phyloP scores from a whole-genome alignment of 2,329 filamentous ascomycete genomes.

The Fusarium guadeloupense region DNA sequence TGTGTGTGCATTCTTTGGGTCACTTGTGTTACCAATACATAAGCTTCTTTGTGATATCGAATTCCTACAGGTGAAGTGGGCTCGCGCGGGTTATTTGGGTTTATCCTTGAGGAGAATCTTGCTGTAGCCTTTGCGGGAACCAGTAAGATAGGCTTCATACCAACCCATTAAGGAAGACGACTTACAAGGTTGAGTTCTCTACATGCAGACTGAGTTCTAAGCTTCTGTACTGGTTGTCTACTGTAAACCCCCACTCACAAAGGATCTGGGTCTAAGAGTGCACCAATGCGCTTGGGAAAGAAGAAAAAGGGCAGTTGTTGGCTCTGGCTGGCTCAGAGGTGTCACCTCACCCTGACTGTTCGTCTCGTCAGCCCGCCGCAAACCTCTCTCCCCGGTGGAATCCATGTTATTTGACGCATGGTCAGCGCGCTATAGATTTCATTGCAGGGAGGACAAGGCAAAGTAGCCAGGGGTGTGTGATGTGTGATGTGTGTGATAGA shows the following conservation, averaged over 20 bases:
- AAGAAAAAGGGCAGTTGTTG: conserved; percentile 16
- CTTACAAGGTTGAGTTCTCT: conserved; percentile 5
- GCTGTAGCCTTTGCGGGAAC: background rate
- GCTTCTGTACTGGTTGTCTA: conserved; percentile 2
- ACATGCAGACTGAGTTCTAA: background rate
- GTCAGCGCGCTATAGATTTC: conserved; percentile 30
- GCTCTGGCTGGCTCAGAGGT: conserved; percentile 8
- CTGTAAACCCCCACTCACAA: background rate
- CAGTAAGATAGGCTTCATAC: conserved; percentile 3
- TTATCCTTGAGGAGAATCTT: background rate
- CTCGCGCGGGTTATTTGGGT: background rate
- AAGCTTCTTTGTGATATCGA: conserved; percentile 17
- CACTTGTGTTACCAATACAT: conserved; percentile 16
- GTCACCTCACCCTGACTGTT: conserved; percentile 33
- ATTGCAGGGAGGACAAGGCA: conserved; percentile 14
- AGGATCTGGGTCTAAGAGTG: conserved; percentile 33
- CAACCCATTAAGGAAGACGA: conserved; percentile 26
- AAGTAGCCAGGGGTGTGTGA: conserved; percentile 1
- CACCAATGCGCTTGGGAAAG: conserved; percentile 20
- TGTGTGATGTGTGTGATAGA: background rate
- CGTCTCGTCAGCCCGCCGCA: conserved; percentile 32
- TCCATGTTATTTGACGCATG: conserved; percentile 27
- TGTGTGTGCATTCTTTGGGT: conserved; percentile 20
- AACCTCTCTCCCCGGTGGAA: conserved; percentile 17
- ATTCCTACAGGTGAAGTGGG: conserved; percentile 20